Conservation (phyloP, 306 rosid genomes). For the Luffa acutangula region DNA sequence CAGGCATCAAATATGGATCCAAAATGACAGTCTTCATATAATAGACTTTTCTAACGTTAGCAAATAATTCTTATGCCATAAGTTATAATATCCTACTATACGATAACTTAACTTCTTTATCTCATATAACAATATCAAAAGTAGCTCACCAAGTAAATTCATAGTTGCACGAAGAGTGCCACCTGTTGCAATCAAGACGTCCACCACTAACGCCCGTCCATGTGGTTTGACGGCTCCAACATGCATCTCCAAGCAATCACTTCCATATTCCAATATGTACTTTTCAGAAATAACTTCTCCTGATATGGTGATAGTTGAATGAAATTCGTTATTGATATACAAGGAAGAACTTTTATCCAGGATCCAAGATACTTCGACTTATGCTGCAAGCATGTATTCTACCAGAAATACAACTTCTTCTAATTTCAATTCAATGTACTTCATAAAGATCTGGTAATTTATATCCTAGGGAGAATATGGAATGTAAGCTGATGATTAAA, state of each 20-base stretch:
- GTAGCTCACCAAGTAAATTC: constrained; percentile 61
- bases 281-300: too few species aligned
- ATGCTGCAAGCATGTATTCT: too few species aligned
- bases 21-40: not conserved
- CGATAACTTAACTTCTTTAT: not conserved
- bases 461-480: not conserved
- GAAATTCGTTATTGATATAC: too few species aligned
- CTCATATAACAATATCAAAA: not conserved
- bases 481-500: not conserved
- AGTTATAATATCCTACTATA: not conserved
- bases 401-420: too few species aligned
- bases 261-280: too few species aligned
- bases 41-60: not conserved
- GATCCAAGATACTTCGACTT: too few species aligned
- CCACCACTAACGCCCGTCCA: constrained; percentile 78
- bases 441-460: not conserved
- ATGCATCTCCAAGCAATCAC: constrained; percentile 95
- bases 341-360: too few species aligned
- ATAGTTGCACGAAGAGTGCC: constrained; percentile 97
- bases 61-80: not conserved
- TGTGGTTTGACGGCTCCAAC: constrained; percentile 80
- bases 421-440: too few species aligned
- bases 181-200: constrained; percentile 92
- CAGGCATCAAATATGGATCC: not conserved
- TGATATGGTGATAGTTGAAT: too few species aligned